These are phyloP conservation scores for Yamadazyma dendronema DNA, from an alignment of 1,139 yeast species.

Conservation along the genomic window DNA sequence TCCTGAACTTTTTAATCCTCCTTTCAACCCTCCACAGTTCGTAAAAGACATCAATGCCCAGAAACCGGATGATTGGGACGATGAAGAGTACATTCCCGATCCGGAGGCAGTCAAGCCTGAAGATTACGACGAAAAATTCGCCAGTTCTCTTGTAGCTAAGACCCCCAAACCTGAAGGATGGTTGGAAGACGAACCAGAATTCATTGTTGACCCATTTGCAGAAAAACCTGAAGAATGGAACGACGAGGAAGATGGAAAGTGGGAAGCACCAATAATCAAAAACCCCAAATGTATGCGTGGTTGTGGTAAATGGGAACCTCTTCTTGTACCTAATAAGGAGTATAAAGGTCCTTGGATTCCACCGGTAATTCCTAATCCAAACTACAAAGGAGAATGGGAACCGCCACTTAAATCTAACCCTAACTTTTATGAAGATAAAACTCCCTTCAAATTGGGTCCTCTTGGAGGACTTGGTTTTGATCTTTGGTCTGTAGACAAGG, in stretches of 20 bases:
- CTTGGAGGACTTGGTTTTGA: slow-evolving; percentile 88
- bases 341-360: slow-evolving; percentile 79
- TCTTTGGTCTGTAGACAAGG: slow-evolving; percentile 81
- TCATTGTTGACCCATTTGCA: slow-evolving; percentile 65
- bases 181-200: slow-evolving; percentile 63
- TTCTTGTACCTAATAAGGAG: slow-evolving; percentile 61
- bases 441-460: slow-evolving; percentile 62
- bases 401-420: slow-evolving; percentile 72
- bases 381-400: slow-evolving; percentile 76
- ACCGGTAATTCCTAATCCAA: slow-evolving; percentile 68
- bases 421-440: slow-evolving; percentile 54
- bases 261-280: slow-evolving; percentile 65
- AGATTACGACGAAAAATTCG: slow-evolving; percentile 73
- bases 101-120: slow-evolving; percentile 61
- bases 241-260: slow-evolving; percentile 83
- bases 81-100: slow-evolving; percentile 59
- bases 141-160: slow-evolving; percentile 51
- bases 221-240: slow-evolving; percentile 76
- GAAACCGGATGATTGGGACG: slow-evolving; percentile 85
- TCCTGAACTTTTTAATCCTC: slow-evolving; percentile 55
- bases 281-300: slow-evolving; percentile 78
- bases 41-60: slow-evolving; percentile 59
- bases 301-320: slow-evolving; percentile 69
- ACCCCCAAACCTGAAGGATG: slow-evolving; percentile 73
- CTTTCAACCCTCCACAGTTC: slow-evolving; percentile 61